Evolutionary conservation across 1,284 basidiomycete species (phyloP).

Genomic region (Papiliotrema nemorosa): DNA sequence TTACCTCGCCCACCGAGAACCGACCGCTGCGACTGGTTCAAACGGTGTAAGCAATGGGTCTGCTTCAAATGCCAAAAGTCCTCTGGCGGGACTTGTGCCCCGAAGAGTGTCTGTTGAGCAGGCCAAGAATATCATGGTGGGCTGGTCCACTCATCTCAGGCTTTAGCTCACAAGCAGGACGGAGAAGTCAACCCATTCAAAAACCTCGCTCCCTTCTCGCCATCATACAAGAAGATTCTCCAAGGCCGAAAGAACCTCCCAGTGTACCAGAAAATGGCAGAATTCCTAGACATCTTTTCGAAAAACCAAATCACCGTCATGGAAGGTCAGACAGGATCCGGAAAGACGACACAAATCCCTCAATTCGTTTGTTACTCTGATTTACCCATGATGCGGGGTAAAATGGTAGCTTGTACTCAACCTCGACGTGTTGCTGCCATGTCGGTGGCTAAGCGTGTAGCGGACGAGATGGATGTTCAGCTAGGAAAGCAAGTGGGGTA

Average conservation of each 20-base stretch:
- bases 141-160: conserved; percentile 24
- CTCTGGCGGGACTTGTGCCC: conserved; percentile 73
- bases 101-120: conserved; percentile 70
- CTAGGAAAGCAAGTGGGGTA: conserved; percentile 95
- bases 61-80: conserved; percentile 42
- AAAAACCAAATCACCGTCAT: conserved; percentile 88
- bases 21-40: conserved; percentile 7
- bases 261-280: conserved; percentile 88
- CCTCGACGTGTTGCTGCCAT: conserved; percentile 95
- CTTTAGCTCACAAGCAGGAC: conserved; percentile 55
- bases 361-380: conserved; percentile 95
- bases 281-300: conserved; percentile 81
- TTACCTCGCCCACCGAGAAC: conserved; percentile 36
- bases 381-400: conserved; percentile 79
- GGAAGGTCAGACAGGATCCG: conserved; percentile 97
- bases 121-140: conserved; percentile 68
- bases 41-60: conserved; percentile 5
- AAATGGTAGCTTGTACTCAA: conserved; percentile 95
- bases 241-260: conserved; percentile 81
- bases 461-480: conserved; percentile 64
- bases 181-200: conserved; percentile 88
- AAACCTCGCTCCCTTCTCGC: conserved; percentile 63
- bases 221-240: conserved; percentile 82
- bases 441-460: conserved; percentile 97
- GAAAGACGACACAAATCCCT: conserved; percentile 98